These are phyloP conservation scores for Rhodotorula diobovata DNA, from an alignment of 768 basidiomycete genomes.

Conservation along the genomic window DNA sequence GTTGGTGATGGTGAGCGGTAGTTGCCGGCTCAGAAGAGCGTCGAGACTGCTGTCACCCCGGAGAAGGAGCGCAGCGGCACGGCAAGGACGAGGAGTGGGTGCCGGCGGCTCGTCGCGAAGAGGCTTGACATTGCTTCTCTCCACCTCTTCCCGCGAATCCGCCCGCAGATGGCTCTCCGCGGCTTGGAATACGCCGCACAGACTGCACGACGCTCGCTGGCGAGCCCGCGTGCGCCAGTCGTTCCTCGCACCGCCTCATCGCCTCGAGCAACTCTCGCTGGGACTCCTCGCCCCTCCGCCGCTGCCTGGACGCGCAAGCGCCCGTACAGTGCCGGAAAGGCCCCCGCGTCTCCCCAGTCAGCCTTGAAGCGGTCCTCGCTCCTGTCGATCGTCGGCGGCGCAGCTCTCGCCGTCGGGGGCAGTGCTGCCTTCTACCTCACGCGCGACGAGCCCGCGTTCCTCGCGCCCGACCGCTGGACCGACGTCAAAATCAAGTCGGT, in stretches of 20 bases:
- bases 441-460: background rate
- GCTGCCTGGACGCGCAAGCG: background rate
- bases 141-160: too few species aligned
- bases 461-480: slow-evolving; percentile 36
- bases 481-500: slow-evolving; percentile 29
- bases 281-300: too few species aligned
- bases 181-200: too few species aligned
- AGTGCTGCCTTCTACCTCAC: background rate
- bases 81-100: too few species aligned
- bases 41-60: background rate
- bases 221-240: background rate
- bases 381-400: background rate
- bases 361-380: background rate
- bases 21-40: too few species aligned
- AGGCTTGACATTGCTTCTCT: too few species aligned
- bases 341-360: background rate
- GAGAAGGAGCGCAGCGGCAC: too few species aligned
- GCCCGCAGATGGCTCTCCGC: too few species aligned
- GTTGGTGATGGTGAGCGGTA: background rate
- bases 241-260: background rate
- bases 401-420: background rate
- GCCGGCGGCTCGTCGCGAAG: too few species aligned
- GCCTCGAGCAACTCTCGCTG: background rate
- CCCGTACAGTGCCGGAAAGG: background rate
- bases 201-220: too few species aligned